Evolutionary conservation across 2,329 filamentous ascomycete species (phyloP).

Genomic region (Torrubiellomyces zombiae): DNA sequence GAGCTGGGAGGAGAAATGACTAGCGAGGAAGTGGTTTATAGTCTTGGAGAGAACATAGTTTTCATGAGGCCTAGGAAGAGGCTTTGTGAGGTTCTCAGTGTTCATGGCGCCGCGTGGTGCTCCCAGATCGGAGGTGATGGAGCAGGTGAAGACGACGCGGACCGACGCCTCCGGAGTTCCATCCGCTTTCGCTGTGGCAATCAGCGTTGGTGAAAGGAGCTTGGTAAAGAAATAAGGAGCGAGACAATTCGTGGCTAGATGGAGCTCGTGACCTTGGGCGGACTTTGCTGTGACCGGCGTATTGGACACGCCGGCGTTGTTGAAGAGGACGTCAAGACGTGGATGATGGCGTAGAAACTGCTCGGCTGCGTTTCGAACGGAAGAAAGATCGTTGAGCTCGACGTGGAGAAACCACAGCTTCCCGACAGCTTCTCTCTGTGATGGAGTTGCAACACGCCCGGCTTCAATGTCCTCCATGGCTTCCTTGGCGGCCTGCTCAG

Average conservation of each 20-base stretch:
- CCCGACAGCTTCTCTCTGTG: conserved; percentile 17
- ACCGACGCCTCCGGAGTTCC: conserved; percentile 1
- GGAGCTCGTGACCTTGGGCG: conserved; percentile 23
- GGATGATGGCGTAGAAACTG: conserved; percentile 8
- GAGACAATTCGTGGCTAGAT: conserved; percentile 6
- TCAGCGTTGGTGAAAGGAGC: conserved; percentile 2
- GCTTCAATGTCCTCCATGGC: conserved; percentile 27
- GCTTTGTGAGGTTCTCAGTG: conserved; percentile 1
- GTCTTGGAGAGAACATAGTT: conserved; percentile 13
- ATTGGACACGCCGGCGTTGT: conserved; percentile 28
- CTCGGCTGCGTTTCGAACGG: conserved; percentile 11
- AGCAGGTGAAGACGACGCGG: conserved; percentile 4
- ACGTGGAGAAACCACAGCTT: conserved; percentile 23
- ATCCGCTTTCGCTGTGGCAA: conserved; percentile 2
- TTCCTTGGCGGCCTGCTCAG: conserved; percentile 19
- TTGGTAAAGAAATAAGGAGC: conserved; percentile 4
- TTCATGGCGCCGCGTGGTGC: conserved; percentile 2
- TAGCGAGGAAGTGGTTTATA: conserved; percentile 14
- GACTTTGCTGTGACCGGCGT: conserved; percentile 23
- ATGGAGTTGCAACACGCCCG: too few relatives aligned
- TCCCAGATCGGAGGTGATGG: not conserved
- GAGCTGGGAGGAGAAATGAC: conserved; percentile 14
- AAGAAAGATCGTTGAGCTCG: conserved; percentile 21
- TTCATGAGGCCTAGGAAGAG: not conserved
- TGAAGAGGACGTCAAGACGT: conserved; percentile 23